Base-by-base conservation (phyloP, 805 yeast species). In the Starmerella etchellsii region DNA sequence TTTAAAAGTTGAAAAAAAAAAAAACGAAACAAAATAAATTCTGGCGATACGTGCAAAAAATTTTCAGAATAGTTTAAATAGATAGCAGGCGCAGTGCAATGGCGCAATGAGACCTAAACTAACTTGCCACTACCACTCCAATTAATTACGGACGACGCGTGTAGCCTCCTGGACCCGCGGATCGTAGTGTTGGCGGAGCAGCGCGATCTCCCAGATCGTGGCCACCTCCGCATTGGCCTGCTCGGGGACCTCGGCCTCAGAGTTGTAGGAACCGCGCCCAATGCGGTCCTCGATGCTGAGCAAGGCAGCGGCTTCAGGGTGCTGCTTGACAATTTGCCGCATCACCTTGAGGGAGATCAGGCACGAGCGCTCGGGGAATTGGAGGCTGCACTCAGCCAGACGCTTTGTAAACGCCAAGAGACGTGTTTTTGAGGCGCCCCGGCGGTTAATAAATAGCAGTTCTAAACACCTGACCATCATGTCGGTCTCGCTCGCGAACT, bases 211-310 rank as follows among this genome's bases (percentile, higher is more conserved):
- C 94, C 95, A 91, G 27, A 88, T 62, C 0, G 85, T 79, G 1
- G 96, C 93, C 15, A 88, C 91, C 32, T 79, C 88, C 2, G 94
- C 72, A 54, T 91, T 87, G 50, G 81, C 66, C 56, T 88, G 74
- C 49, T 79, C 82, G 10, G 82, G 74, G 34, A 73, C 76, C 39
- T 71, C 72, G 11, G 70, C 70, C 36, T 76, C 84, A 50, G 78
- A 66, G 22, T 74, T 72, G 55, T 79, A 80, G 13, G 68, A 66
- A 36, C 95, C 97, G 43, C 88, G 85, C 30, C 76, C 75, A 31
- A 91, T 72, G 49, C 91, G 70, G 56, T 91, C 98, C 36, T 85
- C 95, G 1, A 95, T 82, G 19, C 83, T 75, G 63, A 79, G 84
- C 37, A 88, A 63, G 1, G 93, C 81, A 38, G 74, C 70, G 34